Evolutionary conservation across 2,329 filamentous ascomycete genomes (phyloP), one percentile per base, ranked within the genome.

Genomic region (Xylaria hypoxylon): DNA sequence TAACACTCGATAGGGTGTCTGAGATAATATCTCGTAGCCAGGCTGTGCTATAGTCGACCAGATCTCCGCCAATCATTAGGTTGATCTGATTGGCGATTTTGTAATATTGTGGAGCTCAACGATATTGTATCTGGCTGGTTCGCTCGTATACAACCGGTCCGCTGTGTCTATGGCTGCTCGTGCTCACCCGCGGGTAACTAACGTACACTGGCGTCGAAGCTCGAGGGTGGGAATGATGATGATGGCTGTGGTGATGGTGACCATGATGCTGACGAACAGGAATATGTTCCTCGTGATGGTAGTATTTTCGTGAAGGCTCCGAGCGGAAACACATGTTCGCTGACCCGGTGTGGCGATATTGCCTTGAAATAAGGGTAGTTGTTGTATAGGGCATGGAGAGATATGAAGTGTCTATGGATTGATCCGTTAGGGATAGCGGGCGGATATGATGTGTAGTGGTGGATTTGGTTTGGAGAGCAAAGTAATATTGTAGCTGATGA

Each of bases 221-320:
- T 47, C 77, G 76, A 52, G 77, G 76, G 55, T 80, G 76, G 35
- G 38, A n/a, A 24, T 59, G 64, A 68, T 79, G 77, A 52, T 71
- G 68, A 68, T 77, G 72, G 58, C 75, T 73, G 56, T 79, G 76
- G 55, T 76, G 75, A 51, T 79, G 74, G 22, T 72, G 74, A 67
- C 77, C 75, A 47, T 72, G 68, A 69, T 77, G 73, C 55, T 80
- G 79, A 45, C 83, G 78, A 64, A 81, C 79, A 48, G 85, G 85
- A 52, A 84, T 80, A 69, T 83, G 80, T 70, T 87, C 84, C 78
- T 87, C 83, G 74, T 82, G 82, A 75, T 87, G 86, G 79, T 87
- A 87, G 79, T 87, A 85, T 52, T 81, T 81, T 45, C 80, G 81
- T 33, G 75, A 77, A 61, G 82, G 80, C 65, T 81, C 78, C 61